Percentiles rank a stretch among this genome's conserved stretches.
Conservation (phyloP, 257 asterid genomes). For the Nicotiana noctiflora region DNA sequence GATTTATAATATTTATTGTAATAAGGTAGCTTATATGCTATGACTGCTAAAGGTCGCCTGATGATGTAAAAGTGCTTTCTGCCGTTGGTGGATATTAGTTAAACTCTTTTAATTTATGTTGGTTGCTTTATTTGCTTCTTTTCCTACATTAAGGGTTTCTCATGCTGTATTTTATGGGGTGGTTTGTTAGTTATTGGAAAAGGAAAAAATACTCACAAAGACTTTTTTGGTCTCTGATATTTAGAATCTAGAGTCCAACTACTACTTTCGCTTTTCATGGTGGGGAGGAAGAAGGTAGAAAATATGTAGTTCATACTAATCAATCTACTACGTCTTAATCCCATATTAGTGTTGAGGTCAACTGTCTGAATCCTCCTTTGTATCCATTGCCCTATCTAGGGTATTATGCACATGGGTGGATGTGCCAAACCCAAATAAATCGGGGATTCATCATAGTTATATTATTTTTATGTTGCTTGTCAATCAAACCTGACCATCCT, state of each 20-base stretch:
- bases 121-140: not conserved
- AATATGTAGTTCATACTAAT: not conserved
- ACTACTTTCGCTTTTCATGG: not conserved
- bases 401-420: not conserved
- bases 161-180: not conserved
- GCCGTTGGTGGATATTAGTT: no score
- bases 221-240: not conserved
- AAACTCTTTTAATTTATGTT: not conserved
- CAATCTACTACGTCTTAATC: not conserved
- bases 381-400: not conserved
- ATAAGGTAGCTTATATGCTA: no score
- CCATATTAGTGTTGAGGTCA: not conserved
- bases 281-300: not conserved
- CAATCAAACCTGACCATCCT: not conserved
- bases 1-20: no score
- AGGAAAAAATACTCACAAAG: not conserved
- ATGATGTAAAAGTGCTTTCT: no score
- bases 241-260: not conserved
- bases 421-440: constrained; percentile 5
- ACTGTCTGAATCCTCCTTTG: not conserved
- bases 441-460: not conserved
- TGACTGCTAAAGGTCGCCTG: no score
- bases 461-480: not conserved
- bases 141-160: not conserved
- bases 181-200: not conserved